Base-by-base conservation (phyloP, 2,329 filamentous ascomycete genomes). In the Sclerotinia glacialis region DNA sequence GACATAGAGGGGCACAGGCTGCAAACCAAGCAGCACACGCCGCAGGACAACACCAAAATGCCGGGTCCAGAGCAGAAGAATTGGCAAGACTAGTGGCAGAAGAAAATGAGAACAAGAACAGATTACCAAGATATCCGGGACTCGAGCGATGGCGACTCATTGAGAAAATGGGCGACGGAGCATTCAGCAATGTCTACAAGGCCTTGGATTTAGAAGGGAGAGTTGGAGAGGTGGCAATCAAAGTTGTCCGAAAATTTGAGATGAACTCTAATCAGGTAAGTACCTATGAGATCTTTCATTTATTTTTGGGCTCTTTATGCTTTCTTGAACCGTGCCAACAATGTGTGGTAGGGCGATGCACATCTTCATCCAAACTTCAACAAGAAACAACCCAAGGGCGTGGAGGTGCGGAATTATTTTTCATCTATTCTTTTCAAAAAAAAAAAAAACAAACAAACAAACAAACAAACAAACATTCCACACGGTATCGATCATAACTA, bases 201-300 rank as follows among this genome's bases (percentile, higher is more conserved):
- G 95, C 95, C 47, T 86, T 84, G 72, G 95, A 99, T 77, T 77
- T 80, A 8, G 84, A 87, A 7, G 90, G 91, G 50, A 83, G 88
- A 69, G 85, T 86, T 70, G 87, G 86, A 71, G 89, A 98, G 77
- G 93, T 95, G 44, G 95, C 94, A 73, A 98, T 99, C 84, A 99
- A 99, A 80, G 95, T 99, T 62, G 95, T 99, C 71, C 90, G 95
- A 76, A 98, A 98, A 81, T 98, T 92, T 78, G 95, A 99, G 80
- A 97, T 99, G 92, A 98, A 97, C 81, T 93, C 89, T 72, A 93
- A 90, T 83, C 95, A 98, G 92, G 95, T 99, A 86, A 86, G 93
- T 89, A 74, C 72, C 54, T 69, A 69, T 67, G 28, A 62, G 54
- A 69, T 56, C 49, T 71, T 76, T 76, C 70, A 75, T 71, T 72